These are phyloP conservation scores for Lachancea cidri DNA, from an alignment of 805 yeast genomes.

Conservation along the genomic window DNA sequence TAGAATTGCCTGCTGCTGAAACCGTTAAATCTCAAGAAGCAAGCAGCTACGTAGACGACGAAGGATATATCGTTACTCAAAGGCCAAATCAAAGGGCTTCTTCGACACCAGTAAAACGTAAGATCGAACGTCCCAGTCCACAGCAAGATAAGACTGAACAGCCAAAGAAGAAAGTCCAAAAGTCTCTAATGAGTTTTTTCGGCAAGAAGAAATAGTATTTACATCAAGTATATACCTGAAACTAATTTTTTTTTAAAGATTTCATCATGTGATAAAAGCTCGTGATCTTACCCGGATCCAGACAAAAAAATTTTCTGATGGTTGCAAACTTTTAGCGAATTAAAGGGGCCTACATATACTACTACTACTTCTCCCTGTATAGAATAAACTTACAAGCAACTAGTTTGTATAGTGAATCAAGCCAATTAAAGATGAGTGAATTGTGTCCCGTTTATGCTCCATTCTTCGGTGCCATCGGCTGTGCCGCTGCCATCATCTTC, in stretches of 20 bases:
- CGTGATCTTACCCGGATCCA: slow-evolving; percentile 1
- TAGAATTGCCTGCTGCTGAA: slow-evolving; percentile 13
- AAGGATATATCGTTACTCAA: slow-evolving; percentile 32
- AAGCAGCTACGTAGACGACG: slow-evolving; percentile 26
- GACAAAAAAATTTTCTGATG: slow-evolving; percentile 11
- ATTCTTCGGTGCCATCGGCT: slow-evolving; percentile 98
- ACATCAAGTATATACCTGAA: not conserved
- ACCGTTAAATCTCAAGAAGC: no score
- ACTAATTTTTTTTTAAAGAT: not conserved
- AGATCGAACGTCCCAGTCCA: not conserved
- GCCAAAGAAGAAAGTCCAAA: slow-evolving; percentile 24
- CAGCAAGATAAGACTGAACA: not conserved
- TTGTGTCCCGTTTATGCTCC: slow-evolving; percentile 55
- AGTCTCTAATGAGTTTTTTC: slow-evolving; percentile 31
- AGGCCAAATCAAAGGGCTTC: slow-evolving; percentile 14
- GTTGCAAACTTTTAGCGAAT: slow-evolving; percentile 8
- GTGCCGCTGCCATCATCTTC: slow-evolving; percentile 98
- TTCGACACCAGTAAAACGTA: slow-evolving; percentile 6
- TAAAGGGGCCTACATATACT: slow-evolving; percentile 7
- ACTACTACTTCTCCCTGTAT: not conserved
- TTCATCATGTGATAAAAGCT: not conserved
- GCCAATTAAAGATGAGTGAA: slow-evolving; percentile 26
- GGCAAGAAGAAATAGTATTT: slow-evolving; percentile 9
- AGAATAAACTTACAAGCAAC: not conserved
- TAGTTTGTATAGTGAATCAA: not conserved